Base-by-base conservation (phyloP, 176 grass and related monocot species). In the Hsuehochloa calcarea region DNA sequence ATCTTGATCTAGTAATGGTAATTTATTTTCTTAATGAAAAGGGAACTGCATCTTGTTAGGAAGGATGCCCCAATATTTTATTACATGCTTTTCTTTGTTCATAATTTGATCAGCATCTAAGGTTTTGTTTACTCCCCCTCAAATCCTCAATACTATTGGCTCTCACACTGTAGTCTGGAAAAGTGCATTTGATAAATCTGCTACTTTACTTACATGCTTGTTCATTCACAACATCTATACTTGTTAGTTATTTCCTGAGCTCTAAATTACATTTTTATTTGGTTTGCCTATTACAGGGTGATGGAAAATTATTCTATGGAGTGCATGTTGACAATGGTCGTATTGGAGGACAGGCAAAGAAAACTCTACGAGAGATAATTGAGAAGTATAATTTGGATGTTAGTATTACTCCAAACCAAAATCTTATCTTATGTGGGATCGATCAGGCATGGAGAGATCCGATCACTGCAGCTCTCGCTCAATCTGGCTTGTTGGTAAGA, bases 281-380 rank as follows among this genome's bases (percentile, higher is more conserved):
- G 20, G 39, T 73, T 40, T 69, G 16, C 12, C 16, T 45, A 37
- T 70, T 87, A 26, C 80, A 99, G 96, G 96, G 96, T 77, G 91
- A 99, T 92, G 93, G 96, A 9, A 79, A 86, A 81, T 71, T 99
- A 71, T 99, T 99, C 75, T 99, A 92, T 59, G 96, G 96, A 65
- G 84, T 99, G 45, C 93, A 99, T 89, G 82, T 99, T 91, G 96
- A 99, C 70, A 99, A 87, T 80, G 96, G 96, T 22, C 96, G 96
- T 50, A 88, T 99, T n/a, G 84, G 83, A 46, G 96, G 93, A 31
- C 88, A 72, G 31, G 80, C 82, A 74, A 99, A 99, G 91, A 94
- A 94, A 92, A 92, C 88, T 72, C 84, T 99, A 70, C 89, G 93
- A 78, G 90, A 92, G 39, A 91, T 99, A 91, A 96, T 99, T 87